These are phyloP conservation scores for Aspergillus neotritici DNA, from an alignment of 2,329 filamentous ascomycete genomes.

Conservation along the genomic window DNA sequence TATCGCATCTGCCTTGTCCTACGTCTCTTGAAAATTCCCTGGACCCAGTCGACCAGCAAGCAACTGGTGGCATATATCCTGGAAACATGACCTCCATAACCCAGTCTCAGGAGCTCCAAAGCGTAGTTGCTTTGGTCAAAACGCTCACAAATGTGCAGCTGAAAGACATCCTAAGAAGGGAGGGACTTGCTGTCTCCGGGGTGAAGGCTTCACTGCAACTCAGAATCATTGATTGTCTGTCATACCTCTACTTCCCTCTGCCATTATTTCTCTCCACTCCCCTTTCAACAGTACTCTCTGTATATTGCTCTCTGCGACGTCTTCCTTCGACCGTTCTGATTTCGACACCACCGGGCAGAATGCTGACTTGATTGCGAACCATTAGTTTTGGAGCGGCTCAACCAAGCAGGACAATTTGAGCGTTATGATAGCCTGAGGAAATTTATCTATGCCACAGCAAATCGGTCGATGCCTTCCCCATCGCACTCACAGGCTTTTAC, in stretches of 20 bases:
- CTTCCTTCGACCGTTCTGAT: too few relatives aligned
- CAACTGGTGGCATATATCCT: slow-evolving; percentile 1
- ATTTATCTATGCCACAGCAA: slow-evolving; percentile 28
- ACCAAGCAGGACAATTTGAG: slow-evolving; percentile 18
- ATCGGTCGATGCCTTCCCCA: slow-evolving; percentile 24
- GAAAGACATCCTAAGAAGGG: slow-evolving; percentile 67
- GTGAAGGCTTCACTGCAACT: slow-evolving; percentile 77
- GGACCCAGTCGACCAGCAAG: slow-evolving; percentile 1
- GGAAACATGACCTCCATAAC: slow-evolving; percentile 34
- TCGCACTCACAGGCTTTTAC: slow-evolving; percentile 20
- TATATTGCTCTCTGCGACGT: too few relatives aligned
- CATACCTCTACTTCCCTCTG: slow-evolving; percentile 4
- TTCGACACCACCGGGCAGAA: background rate
- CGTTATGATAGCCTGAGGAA: slow-evolving; percentile 29
- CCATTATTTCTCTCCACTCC: background rate
- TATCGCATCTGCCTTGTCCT: slow-evolving; percentile 19
- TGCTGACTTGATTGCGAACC: background rate
- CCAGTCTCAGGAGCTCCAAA: slow-evolving; percentile 37
- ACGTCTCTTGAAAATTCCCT: slow-evolving; percentile 17
- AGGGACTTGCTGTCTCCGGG: slow-evolving; percentile 71
- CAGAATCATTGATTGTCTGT: slow-evolving; percentile 73
- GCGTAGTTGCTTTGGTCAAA: slow-evolving; percentile 45
- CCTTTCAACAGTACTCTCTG: background rate
- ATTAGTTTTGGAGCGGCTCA: slow-evolving; percentile 25
- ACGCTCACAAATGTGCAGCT: slow-evolving; percentile 61